Conservation (phyloP, 1,284 basidiomycete species). For the Apiotrichum mycotoxinovorans region DNA sequence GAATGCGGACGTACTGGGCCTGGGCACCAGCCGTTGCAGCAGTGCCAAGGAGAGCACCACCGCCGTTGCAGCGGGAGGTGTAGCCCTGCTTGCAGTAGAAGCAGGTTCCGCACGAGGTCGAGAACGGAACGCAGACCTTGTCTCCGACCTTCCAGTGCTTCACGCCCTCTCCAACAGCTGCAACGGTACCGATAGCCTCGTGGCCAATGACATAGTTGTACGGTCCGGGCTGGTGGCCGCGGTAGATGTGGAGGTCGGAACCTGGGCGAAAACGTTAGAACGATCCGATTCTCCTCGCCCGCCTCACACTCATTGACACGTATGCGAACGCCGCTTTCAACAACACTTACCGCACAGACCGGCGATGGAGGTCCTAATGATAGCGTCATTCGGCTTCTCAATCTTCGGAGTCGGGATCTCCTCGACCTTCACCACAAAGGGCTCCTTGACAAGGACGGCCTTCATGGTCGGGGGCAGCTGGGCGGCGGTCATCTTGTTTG, state of each 20-base stretch:
- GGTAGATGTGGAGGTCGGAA: slow-evolving; percentile 76
- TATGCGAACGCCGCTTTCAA: too few species aligned
- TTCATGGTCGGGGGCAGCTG: slow-evolving; percentile 29
- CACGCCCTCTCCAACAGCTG: slow-evolving; percentile 67
- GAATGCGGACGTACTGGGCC: slow-evolving; percentile 79
- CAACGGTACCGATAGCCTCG: slow-evolving; percentile 75
- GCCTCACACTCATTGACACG: too few species aligned
- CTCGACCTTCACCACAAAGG: slow-evolving; percentile 33
- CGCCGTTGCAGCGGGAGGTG: slow-evolving; percentile 65
- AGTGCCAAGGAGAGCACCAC: slow-evolving; percentile 46
- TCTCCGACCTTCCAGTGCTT: slow-evolving; percentile 67
- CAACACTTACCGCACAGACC: slow-evolving; percentile 40
- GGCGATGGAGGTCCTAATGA: slow-evolving; percentile 35
- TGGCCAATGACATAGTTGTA: slow-evolving; percentile 58
- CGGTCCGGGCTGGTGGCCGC: slow-evolving; percentile 54
- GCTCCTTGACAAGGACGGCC: slow-evolving; percentile 36
- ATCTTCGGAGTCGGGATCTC: slow-evolving; percentile 32
- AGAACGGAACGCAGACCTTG: slow-evolving; percentile 82
- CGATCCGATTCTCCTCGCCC: too few species aligned
- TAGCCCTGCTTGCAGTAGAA: slow-evolving; percentile 67
- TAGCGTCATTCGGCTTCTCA: slow-evolving; percentile 30
- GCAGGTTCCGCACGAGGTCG: slow-evolving; percentile 63
- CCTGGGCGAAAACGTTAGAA: slow-evolving; percentile 59
- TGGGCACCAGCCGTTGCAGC: slow-evolving; percentile 73
- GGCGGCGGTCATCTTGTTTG: slow-evolving; percentile 3